Base-by-base conservation (phyloP, 139 green algal genomes). In the Chlamydomonas sp. region DNA sequence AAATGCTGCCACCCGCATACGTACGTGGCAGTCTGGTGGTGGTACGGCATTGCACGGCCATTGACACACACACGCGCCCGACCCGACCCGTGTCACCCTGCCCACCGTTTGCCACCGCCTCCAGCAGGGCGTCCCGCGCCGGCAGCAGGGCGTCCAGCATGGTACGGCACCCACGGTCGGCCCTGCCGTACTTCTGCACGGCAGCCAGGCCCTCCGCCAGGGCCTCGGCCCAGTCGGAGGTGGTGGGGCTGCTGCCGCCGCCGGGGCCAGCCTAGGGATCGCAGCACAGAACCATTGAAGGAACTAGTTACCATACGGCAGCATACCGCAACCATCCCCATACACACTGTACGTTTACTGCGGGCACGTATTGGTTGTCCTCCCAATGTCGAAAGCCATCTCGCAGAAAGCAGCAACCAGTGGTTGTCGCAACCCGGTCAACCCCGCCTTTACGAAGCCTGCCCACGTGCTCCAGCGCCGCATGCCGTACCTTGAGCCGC, bases 91-190 rank as follows among this genome's bases (percentile, higher is more conserved):
- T 49, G 31, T 49, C 3, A 57, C 3, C 63, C 16, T 31, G 68
- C 76, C 64, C 82, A 89, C 84, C 89, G 75, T 62, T 58, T 12
- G 69, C 73, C 2, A 77, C 68, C 58, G 77, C 78, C 49, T 78
- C 78, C 57, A 83, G 67, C 3, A 91, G 9, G 2, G 92, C 93
- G 7, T 83, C 63, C 1, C 89, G 67, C 3, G 94, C 95, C 1
- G 96, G 95, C 61, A 94, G 20, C 15, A 98, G 86, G 3, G 96
- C 96, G 80, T 98, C 96, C 63, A 98, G 84, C 95, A 98, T 97
- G 15, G 96, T 98, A 62, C 96, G 90, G 88, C 90, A 90, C 5
- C 96, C 96, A 1, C 59, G 62, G 4, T 77, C 66, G 0, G 96
- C 96, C 2, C 95, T 90, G 2, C 95, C 95, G 85, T 98, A 97